Conservation (phyloP, 805 yeast genomes). For the Candida ortonii region DNA sequence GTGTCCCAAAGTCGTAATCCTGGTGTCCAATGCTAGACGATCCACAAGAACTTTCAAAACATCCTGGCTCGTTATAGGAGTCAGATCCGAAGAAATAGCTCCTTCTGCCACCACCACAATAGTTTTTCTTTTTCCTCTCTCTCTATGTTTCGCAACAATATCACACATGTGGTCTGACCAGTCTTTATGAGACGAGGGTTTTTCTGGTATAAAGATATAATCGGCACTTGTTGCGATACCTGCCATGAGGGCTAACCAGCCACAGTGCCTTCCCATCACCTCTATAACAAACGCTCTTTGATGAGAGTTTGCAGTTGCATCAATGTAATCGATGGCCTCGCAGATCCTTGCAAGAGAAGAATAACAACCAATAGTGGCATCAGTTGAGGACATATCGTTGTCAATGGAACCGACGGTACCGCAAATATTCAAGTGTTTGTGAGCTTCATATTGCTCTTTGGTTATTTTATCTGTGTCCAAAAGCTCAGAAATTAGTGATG, state of each 20-base stretch:
- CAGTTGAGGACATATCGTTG: constrained; percentile 82
- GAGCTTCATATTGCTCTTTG: constrained; percentile 41
- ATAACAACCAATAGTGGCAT: constrained; percentile 78
- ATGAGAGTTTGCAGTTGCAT: constrained; percentile 81
- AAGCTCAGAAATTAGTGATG: constrained; percentile 61
- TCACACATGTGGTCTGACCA: constrained; percentile 70
- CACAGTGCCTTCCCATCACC: constrained; percentile 90
- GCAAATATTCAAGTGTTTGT: constrained; percentile 61
- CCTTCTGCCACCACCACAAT: constrained; percentile 84
- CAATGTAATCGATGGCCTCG: constrained; percentile 74
- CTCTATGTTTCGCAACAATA: constrained; percentile 62
- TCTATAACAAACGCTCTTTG: constrained; percentile 81
- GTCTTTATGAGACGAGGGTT: constrained; percentile 58
- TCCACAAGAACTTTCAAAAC: constrained; percentile 65
- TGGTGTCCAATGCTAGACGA: constrained; percentile 64
- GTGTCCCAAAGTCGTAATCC: constrained; percentile 93
- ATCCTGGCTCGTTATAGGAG: constrained; percentile 62
- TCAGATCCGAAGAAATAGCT: constrained; percentile 66
- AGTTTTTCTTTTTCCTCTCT: constrained; percentile 72
- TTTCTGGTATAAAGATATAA: constrained; percentile 76
- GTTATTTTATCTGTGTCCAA: constrained; percentile 44
- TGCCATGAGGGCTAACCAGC: constrained; percentile 82
- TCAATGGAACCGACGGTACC: constrained; percentile 84
- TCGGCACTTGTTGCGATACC: constrained; percentile 82
- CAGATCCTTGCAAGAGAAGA: constrained; percentile 76